Conservation (phyloP, 2,329 filamentous ascomycete genomes). For the Arthrobotrys sinensis region DNA sequence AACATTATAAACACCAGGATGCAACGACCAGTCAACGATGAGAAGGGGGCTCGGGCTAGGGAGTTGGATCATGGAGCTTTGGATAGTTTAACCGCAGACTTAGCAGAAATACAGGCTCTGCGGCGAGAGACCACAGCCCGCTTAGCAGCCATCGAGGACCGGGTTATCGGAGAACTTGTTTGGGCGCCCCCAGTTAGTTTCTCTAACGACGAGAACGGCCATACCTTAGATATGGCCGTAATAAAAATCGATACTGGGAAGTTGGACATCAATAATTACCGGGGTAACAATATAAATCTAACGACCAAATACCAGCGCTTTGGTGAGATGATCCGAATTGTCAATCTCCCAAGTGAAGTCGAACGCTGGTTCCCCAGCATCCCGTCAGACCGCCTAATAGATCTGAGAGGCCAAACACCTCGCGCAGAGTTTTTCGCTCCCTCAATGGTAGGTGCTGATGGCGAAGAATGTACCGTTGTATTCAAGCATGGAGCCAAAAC, state of each 20-base stretch:
- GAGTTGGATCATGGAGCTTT: no score
- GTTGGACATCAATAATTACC: background rate
- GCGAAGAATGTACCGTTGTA: background rate
- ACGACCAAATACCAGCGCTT: background rate
- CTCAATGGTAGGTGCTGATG: background rate
- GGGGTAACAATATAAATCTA: background rate
- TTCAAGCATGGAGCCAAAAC: conserved; percentile 2
- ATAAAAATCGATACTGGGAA: background rate
- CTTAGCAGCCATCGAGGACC: background rate
- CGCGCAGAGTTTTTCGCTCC: background rate
- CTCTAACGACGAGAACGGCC: background rate
- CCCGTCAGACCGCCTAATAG: conserved; percentile 4
- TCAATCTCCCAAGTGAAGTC: background rate
- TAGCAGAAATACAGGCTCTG: no score
- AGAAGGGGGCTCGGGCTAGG: no score
- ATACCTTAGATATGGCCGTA: background rate
- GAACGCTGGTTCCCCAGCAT: background rate
- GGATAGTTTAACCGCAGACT: no score
- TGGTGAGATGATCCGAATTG: no score
- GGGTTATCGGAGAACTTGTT: conserved; percentile 13
- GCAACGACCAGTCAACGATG: no score
- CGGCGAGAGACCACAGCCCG: no score
- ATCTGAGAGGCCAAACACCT: background rate
- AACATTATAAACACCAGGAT: no score
- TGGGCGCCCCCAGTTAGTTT: conserved; percentile 5